Evolutionary conservation across 176 grass and related monocot species (phyloP), one percentile per base, ranked within the genome.

Genomic region (Avena atlantica): DNA sequence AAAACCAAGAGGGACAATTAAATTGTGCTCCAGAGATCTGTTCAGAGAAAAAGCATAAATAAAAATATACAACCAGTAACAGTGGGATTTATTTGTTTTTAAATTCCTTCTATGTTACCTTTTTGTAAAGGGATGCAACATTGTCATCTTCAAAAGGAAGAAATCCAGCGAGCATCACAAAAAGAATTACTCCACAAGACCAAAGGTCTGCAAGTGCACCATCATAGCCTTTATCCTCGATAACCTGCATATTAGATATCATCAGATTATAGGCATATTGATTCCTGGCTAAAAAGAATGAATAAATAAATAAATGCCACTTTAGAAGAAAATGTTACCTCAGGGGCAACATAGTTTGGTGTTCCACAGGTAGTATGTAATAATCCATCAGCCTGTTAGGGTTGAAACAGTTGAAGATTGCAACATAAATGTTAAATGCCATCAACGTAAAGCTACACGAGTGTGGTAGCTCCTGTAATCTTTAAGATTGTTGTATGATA

Each of bases 181-280:
- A 97, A 76, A 97, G 92, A 73, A 97, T 95, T 31, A 97, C 91
- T 73, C 95, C 95, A 50, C 95, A 97, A 37, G 95, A 97, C 95
- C 95, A 97, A 78, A 97, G 89, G 55, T 97, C 95, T 64, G 95
- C 91, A 63, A 84, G 85, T 58, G 95, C 92, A 83, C 95, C 95
- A 79, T 97, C 80, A 90, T 97, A 97, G 27, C 95, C 95, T 86
- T 90, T 92, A 70, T 97, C 95, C 51, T 97, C 81, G 50, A 97
- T 90, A 70, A 97, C 93, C 95, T 97, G 88, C 37, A 83, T 60
- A 77, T 60, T 52, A 29, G 14, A 36, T 50, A 86, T 0, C 1
- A 64, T 66, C 74, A 57, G 48, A 36, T 29, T 67, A 47, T 55
- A 87, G 58, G 9, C 51, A 82, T 81, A 34, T 8, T 31, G 3